Evolutionary conservation across 768 basidiomycete genomes (phyloP), one percentile per base, ranked within the genome.

Genomic region (Rhodotorula graminis): DNA sequence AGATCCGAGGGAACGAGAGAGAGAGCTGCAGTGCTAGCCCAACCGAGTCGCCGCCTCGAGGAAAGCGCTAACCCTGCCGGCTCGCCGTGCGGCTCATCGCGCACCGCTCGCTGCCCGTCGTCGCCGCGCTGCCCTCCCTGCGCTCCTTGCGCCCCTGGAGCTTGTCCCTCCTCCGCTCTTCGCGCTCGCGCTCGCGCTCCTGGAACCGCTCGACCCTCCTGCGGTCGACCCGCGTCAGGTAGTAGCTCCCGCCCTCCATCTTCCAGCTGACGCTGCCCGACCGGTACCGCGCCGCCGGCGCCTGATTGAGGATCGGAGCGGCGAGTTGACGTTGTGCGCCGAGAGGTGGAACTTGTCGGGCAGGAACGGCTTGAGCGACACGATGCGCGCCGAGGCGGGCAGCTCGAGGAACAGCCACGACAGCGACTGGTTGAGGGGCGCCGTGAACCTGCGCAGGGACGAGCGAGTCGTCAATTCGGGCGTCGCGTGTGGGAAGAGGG

Each of bases 341-440:
- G 90, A 92, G 69, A 96, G 84, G 50, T 90, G 94, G 57, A 89
- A 88, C 76, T 92, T 89, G 0, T 90, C 91, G 62, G 95, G 84
- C 46, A 88, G 86, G 67, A 93, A 96, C 2, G 93, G 92, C 70
- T 89, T 87, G 27, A 99, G 82, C 29, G 91, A 93, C 50, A 98
- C 86, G 60, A 99, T 90, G 61, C 88, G 88, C 0, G 93, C 92
- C 29, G 92, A 91, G 70, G 95, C 92, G 79, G 93, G 96, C 71
- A 98, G 83, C 79, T 99, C 96, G 66, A 99, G 83, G 82, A 98
- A 98, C 78, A 92, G 90, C 42, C 90, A 88, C 58, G 90, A 85
- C 25, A 99, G 82, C 2, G 88, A 87, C 78, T 92, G 91, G 80
- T 97, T 98, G 71, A 98, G 80, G 4, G 77, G 67, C 0, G 83